Evolutionary conservation across 306 rosid species (phyloP), one percentile per base, ranked within the genome.

Genomic region (Begonia masoniana): DNA sequence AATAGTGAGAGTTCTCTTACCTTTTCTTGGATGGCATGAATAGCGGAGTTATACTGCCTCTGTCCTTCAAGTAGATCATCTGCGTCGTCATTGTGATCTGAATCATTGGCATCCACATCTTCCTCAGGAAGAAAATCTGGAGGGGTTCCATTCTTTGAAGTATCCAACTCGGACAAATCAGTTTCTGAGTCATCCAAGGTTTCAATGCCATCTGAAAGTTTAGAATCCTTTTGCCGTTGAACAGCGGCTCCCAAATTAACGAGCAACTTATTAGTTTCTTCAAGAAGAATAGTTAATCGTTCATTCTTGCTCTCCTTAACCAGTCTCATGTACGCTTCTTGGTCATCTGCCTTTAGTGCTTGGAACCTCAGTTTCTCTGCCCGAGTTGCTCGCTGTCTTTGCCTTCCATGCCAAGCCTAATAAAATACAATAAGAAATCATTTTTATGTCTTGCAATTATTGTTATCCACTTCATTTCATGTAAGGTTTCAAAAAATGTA

Each of bases 241-340:
- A 92, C 99, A 43, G 99, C 99, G 42, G 99, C 99, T 66, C 99
- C 99, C 75, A 92, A 76, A 73, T 92, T 92, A 55, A 75, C 94
- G 47, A 92, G 96, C 50, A 92, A 82, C 65, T 86, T 92, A 69
- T 92, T 92, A 54, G 99, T 92, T 82, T 92, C 99, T 79, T 92
- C 95, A 51, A 92, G 95, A 67, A 92, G 99, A 19, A 65, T 45
- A 43, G 99, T 92, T 72, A 92, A 68, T 59, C 99, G 71, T 68
- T 92, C 99, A 65, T 92, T 92, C 76, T 92, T 92, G 68, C 99
- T 92, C 76, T 92, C 99, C 71, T 86, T 92, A 57, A 92, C 99
- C 96, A 92, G 74, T 92, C 92, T 86, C 96, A 92, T 86, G 76
- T 92, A 92, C 42, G 96, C 99, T 81, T 92, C 99, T 85, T 92